Evolutionary conservation across 495 filamentous ascomycete genomes (phyloP).

Genomic region (Neurospora tetraspora): DNA sequence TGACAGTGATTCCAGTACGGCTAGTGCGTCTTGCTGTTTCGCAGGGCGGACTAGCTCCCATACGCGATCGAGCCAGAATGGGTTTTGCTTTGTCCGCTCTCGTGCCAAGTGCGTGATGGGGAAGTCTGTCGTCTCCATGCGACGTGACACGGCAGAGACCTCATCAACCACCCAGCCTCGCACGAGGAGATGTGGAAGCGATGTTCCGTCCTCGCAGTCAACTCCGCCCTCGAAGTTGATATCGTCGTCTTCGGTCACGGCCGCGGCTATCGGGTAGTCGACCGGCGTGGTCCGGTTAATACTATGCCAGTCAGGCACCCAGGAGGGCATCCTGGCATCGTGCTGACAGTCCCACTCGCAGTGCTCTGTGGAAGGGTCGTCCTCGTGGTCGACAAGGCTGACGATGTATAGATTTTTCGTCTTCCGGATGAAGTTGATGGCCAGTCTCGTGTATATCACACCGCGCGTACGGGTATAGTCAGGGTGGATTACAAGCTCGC

Average conservation of each 20-base stretch:
- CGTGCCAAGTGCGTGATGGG: conserved; percentile 8
- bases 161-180: conserved; percentile 11
- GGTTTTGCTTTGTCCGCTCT: conserved; percentile 7
- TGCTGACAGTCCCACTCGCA: conserved; percentile 5
- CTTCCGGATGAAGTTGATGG: conserved; percentile 7
- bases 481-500: conserved; percentile 7
- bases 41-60: conserved; percentile 4
- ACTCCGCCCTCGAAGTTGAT: conserved; percentile 1
- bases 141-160: conserved; percentile 4
- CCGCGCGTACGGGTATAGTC: conserved; percentile 11
- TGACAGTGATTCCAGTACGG: conserved; percentile 7
- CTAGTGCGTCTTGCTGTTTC: background rate
- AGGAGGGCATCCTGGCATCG: conserved; percentile 9
- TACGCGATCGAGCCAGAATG: conserved; percentile 11
- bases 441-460: conserved; percentile 10
- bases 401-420: conserved; percentile 4
- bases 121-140: conserved; percentile 14
- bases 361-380: background rate
- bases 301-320: conserved; percentile 14
- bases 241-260: background rate
- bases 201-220: background rate
- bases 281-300: conserved; percentile 12
- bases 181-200: conserved; percentile 6
- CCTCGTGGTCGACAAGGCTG: conserved; percentile 12
- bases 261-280: background rate